phyloP scores from a whole-genome alignment of 164 flowering plant genomes.

The Chloranthus sessilifolius region DNA sequence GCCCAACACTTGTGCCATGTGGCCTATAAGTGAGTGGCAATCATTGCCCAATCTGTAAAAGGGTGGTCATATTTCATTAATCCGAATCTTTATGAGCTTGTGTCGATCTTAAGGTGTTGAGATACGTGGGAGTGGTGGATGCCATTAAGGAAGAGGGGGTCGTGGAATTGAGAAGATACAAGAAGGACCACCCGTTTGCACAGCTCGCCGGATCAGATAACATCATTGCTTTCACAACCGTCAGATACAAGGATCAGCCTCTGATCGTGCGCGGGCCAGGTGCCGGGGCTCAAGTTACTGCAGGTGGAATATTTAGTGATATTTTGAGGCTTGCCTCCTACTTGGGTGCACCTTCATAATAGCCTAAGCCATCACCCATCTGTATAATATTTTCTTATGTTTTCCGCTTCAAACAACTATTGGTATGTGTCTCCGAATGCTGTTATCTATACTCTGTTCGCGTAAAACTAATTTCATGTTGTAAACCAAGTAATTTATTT shows the following conservation, averaged over 20 bases:
- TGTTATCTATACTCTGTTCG: no score
- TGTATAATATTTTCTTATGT: no score
- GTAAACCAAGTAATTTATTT: no score
- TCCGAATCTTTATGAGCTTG: no score
- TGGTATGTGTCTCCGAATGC: no score
- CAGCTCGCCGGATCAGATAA: conserved; percentile 95
- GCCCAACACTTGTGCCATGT: no score
- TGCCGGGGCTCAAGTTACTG: conserved; percentile 96
- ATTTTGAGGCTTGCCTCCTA: conserved; percentile 83
- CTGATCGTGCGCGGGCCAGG: conserved; percentile 93
- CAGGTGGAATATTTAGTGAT: conserved; percentile 95
- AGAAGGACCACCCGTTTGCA: conserved; percentile 87
- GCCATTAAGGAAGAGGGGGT: conserved; percentile 50
- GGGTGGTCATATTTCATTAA: no score
- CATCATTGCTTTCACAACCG: conserved; percentile 89
- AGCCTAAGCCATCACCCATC: no score
- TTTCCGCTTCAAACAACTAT: no score
- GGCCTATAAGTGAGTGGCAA: no score
- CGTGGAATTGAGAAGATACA: conserved; percentile 72
- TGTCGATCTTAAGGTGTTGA: conserved; percentile 92
- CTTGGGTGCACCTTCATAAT: conserved; percentile 93
- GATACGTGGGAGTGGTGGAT: conserved; percentile 97
- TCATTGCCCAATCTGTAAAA: no score
- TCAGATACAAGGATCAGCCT: conserved; percentile 82
- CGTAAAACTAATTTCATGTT: no score